Evolutionary conservation across 495 filamentous ascomycete species (phyloP), one percentile per base, ranked within the genome.

Genomic region (Aspergillus wentii): DNA sequence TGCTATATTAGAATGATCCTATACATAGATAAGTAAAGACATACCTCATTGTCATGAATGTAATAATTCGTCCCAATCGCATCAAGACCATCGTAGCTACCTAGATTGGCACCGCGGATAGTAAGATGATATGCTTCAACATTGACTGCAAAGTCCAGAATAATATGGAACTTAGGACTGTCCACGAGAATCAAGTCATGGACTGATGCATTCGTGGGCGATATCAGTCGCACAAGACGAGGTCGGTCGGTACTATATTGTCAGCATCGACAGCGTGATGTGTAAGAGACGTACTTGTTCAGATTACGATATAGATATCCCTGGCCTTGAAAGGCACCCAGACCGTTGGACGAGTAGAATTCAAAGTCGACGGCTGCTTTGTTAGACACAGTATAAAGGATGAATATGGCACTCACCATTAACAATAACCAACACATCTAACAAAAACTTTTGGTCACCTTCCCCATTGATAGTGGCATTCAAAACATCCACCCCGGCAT

Each of bases 181-280:
- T 73, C 69, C 5, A 73, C 61, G 3, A 72, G 48, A 17, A 59
- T 57, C 35, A 71, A 43, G 43, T 71, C 66, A 31, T 71, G 68
- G 13, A 74, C 50, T 8, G 61, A 57, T 27, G 68, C 62, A 35
- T 66, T 57, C 6, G 39, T 56, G 7, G 55, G 56, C 3, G 48
- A 52, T 17, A 59, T 52, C 17, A 71, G 46, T 13, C 61, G 54
- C 10, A 64, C 40, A 8, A 63, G 41, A 11, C 59, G 52, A 2
- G 54, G 41, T 5, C 50, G 61, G 14, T 52, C 48, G 1, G 59
- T 61, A 10, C 56, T 60, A 15, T 21, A 38, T 13, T 48, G 44
- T 17, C 2, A 3, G 16, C 2, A 0, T 26, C 11, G 5, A 14
- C 15, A 25, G 1, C 40, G 33, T 8, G 1, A 33, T 3, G 16